Conservation (phyloP, 2,329 filamentous ascomycete genomes). For the Colletotrichum paranaense region DNA sequence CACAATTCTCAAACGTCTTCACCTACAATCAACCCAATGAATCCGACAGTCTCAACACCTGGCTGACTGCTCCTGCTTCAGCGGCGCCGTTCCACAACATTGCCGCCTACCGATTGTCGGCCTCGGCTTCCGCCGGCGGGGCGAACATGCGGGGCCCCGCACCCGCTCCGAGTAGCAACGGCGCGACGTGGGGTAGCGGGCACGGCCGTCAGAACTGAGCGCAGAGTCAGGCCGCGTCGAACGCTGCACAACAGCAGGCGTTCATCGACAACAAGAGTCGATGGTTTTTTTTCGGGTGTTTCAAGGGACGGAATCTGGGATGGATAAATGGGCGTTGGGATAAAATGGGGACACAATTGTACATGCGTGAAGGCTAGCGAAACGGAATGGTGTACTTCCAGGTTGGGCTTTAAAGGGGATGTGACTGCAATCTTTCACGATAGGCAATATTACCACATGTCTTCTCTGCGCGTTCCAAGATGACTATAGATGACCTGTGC, state of each 20-base stretch:
- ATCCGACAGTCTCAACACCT: slow-evolving; percentile 9
- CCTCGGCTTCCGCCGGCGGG: neutral
- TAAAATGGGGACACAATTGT: neutral
- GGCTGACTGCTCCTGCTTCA: neutral
- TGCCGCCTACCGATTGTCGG: neutral
- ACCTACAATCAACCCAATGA: slow-evolving; percentile 7
- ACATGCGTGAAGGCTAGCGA: neutral
- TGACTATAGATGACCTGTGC: neutral
- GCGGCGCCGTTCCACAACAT: slow-evolving; percentile 15
- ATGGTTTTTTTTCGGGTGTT: neutral
- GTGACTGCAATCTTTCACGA: neutral
- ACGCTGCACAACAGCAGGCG: neutral
- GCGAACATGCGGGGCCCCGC: neutral
- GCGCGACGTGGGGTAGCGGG: slow-evolving; percentile 20
- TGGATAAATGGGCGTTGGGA: neutral
- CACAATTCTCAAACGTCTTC: neutral
- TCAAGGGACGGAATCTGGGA: neutral
- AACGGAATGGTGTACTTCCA: neutral
- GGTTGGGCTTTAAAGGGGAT: neutral
- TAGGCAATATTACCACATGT: neutral
- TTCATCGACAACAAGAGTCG: neutral
- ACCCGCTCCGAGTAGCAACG: slow-evolving; percentile 11
- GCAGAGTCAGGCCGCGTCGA: neutral
- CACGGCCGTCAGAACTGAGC: neutral
- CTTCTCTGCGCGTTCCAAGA: neutral